Evolutionary conservation across 169 alveolate genomes (phyloP).

Genomic region (Babesia caballi): DNA sequence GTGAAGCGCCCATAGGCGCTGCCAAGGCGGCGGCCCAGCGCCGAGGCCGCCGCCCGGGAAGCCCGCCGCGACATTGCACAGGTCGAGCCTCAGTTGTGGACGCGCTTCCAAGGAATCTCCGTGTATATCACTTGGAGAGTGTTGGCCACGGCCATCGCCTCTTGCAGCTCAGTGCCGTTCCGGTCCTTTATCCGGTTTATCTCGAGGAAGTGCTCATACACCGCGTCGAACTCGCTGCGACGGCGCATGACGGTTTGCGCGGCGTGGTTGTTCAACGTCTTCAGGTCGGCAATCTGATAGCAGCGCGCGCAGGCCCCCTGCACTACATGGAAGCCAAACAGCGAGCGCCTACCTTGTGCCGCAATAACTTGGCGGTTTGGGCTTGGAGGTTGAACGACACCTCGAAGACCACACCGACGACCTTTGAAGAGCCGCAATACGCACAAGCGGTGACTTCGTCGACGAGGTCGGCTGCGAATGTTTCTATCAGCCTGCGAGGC

Average conservation of each 20-base stretch:
- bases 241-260: neutral
- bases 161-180: conserved; percentile 8
- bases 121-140: conserved; percentile 27
- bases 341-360: conserved; percentile 23
- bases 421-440: neutral
- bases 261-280: neutral
- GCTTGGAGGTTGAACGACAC: conserved; percentile 12
- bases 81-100: neutral
- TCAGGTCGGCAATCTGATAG: conserved; percentile 2
- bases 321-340: too few relatives aligned
- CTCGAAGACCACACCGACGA: neutral
- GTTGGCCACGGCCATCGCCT: conserved; percentile 32
- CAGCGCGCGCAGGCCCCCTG: conserved; percentile 47
- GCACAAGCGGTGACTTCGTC: neutral
- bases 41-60: neutral
- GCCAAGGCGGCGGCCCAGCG: neutral
- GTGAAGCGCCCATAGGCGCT: conserved; percentile 39
- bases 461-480: neutral
- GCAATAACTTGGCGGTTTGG: conserved; percentile 12
- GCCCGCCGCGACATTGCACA: neutral
- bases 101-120: conserved; percentile 43
- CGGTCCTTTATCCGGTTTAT: conserved; percentile 22
- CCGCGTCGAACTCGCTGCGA: neutral
- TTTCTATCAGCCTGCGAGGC: neutral
- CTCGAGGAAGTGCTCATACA: conserved; percentile 26